Conservation (phyloP, 2,329 filamentous ascomycete genomes). For the Polychaeton citri region DNA sequence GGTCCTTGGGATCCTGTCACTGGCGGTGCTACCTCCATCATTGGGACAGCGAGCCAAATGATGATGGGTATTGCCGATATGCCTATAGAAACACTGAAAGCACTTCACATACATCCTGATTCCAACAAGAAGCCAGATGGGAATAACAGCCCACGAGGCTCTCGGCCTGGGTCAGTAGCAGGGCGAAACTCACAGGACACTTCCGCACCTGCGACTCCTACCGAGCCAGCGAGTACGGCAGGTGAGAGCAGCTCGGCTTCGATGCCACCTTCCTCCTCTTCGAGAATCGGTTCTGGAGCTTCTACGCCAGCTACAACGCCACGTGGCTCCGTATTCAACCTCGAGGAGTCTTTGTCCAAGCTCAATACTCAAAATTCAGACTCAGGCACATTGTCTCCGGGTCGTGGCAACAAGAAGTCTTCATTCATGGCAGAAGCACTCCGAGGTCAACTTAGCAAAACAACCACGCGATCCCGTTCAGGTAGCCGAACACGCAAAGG, state of each 20-base stretch:
- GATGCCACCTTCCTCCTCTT: neutral
- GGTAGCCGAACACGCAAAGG: constrained; percentile 17
- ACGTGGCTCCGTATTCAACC: constrained; percentile 5
- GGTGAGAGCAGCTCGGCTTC: neutral
- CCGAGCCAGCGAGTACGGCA: neutral
- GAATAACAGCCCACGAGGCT: constrained; percentile 1
- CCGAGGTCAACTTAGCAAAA: constrained; percentile 11
- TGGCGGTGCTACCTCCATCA: constrained; percentile 57
- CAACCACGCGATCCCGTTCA: constrained; percentile 8
- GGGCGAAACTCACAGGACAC: neutral
- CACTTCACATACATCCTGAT: constrained; percentile 26
- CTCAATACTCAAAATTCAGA: constrained; percentile 2
- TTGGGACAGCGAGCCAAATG: constrained; percentile 64
- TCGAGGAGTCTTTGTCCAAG: constrained; percentile 8
- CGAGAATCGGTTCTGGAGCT: neutral
- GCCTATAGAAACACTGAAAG: constrained; percentile 39
- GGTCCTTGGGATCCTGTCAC: constrained; percentile 69
- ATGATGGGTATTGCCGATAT: constrained; percentile 68
- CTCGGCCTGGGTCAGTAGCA: constrained; percentile 1
- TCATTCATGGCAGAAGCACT: constrained; percentile 13
- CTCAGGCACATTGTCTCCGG: neutral
- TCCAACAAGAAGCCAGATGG: neutral
- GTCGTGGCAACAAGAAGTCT: constrained; percentile 1
- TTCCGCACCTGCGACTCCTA: neutral
- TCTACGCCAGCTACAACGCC: constrained; percentile 1